Conservation (phyloP, 2,329 filamentous ascomycete genomes). For the Aspergillus brasiliensis region DNA sequence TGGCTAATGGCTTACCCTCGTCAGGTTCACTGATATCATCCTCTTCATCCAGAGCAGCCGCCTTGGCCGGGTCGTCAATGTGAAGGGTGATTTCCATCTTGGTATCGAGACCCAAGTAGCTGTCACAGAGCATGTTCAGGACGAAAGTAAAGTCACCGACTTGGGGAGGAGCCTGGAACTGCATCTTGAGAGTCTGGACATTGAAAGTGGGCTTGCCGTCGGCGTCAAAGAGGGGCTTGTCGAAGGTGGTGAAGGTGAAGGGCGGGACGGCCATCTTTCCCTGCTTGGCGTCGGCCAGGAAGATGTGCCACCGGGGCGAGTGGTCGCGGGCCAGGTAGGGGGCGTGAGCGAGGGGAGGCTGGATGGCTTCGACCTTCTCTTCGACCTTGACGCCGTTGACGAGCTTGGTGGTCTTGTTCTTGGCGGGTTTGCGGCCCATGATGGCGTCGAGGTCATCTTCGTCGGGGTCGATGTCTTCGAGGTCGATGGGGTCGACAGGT, state of each 20-base stretch:
- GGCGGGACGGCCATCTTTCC: conserved; percentile 96
- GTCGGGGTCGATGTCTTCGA: conserved; percentile 88
- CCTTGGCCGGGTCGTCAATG: conserved; percentile 87
- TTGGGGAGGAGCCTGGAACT: conserved; percentile 92
- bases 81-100: conserved; percentile 87
- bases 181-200: conserved; percentile 94
- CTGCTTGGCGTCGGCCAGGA: conserved; percentile 90
- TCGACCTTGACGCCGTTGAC: conserved; percentile 54
- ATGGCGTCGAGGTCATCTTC: conserved; percentile 89
- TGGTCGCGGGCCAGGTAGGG: conserved; percentile 89
- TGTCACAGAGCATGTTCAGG: conserved; percentile 91
- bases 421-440: conserved; percentile 66
- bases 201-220: conserved; percentile 87
- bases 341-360: conserved; percentile 84
- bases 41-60: conserved; percentile 75
- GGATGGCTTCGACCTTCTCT: conserved; percentile 64
- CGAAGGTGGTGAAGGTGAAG: conserved; percentile 91
- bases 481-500: conserved; percentile 71
- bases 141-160: conserved; percentile 92
- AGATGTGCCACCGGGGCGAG: conserved; percentile 89
- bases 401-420: conserved; percentile 67
- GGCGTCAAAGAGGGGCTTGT: conserved; percentile 80
- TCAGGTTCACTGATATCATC: conserved; percentile 98
- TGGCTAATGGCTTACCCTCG: conserved; percentile 69
- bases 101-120: conserved; percentile 90